These are phyloP conservation scores for Paraconiothyrium brasiliense DNA, from an alignment of 2,329 filamentous ascomycete species.

Conservation along the genomic window DNA sequence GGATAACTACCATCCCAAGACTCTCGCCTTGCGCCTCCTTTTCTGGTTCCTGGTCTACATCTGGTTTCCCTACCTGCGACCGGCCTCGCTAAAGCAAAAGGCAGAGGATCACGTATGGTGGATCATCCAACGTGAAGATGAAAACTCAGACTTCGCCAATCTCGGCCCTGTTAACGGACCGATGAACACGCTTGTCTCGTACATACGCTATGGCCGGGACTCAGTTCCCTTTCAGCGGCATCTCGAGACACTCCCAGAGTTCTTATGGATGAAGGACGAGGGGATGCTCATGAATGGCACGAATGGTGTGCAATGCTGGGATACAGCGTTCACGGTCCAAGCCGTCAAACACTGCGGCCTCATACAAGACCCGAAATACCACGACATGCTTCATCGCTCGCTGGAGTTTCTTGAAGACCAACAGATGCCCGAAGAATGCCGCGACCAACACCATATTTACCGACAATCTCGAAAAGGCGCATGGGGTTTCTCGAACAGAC, in stretches of 20 bases:
- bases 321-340: slow-evolving; percentile 90
- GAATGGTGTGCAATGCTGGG: slow-evolving; percentile 98
- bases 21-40: slow-evolving; percentile 78
- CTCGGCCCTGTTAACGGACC: slow-evolving; percentile 89
- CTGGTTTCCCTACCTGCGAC: slow-evolving; percentile 81
- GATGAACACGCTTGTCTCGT: slow-evolving; percentile 90
- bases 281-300: slow-evolving; percentile 96
- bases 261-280: slow-evolving; percentile 89
- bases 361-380: slow-evolving; percentile 78
- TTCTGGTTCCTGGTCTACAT: slow-evolving; percentile 83
- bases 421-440: slow-evolving; percentile 85
- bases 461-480: slow-evolving; percentile 90
- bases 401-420: slow-evolving; percentile 88
- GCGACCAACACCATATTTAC: slow-evolving; percentile 81
- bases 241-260: slow-evolving; percentile 83
- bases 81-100: slow-evolving; percentile 69
- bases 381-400: slow-evolving; percentile 82
- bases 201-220: slow-evolving; percentile 82
- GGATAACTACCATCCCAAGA: slow-evolving; percentile 95
- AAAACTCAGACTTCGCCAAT: slow-evolving; percentile 87
- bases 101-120: slow-evolving; percentile 86
- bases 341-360: slow-evolving; percentile 81
- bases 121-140: slow-evolving; percentile 88
- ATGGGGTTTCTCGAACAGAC: slow-evolving; percentile 93
- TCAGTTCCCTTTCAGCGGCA: slow-evolving; percentile 77